These are phyloP conservation scores for Spathaspora hagerdaliae DNA, from an alignment of 805 yeast species.

Conservation along the genomic window DNA sequence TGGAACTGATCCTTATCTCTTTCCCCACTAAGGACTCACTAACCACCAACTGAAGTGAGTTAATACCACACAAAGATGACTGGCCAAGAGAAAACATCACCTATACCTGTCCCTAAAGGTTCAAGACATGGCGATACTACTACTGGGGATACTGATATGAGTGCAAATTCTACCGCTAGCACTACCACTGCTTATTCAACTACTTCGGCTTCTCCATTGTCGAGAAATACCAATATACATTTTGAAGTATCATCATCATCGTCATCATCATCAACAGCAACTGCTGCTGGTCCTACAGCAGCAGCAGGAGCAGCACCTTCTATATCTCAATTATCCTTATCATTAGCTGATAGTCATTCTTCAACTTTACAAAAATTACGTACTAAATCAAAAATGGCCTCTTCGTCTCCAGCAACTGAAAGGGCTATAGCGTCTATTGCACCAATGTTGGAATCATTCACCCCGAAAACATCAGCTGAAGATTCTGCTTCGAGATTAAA, in stretches of 20 bases:
- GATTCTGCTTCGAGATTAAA: slow-evolving; percentile 16
- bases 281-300: background rate
- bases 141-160: background rate
- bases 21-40: no score
- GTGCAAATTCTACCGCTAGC: background rate
- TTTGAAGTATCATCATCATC: background rate
- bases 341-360: slow-evolving; percentile 2
- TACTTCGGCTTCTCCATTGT: no score
- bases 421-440: slow-evolving; percentile 78
- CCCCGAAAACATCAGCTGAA: slow-evolving; percentile 55
- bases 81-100: background rate
- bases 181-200: no score
- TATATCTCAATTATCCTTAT: slow-evolving; percentile 29
- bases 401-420: slow-evolving; percentile 31
- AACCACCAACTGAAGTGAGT: no score
- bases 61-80: no score
- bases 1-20: no score
- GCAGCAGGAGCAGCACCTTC: slow-evolving; percentile 15
- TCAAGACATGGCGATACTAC: background rate
- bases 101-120: background rate
- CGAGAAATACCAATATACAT: no score
- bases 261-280: background rate
- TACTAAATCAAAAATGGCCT: slow-evolving; percentile 5
- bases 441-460: slow-evolving; percentile 69
- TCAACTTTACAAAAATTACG: slow-evolving; percentile 2